phyloP scores from a whole-genome alignment of 2,329 filamentous ascomycete species.

The Ophiostoma tasmaniense region DNA sequence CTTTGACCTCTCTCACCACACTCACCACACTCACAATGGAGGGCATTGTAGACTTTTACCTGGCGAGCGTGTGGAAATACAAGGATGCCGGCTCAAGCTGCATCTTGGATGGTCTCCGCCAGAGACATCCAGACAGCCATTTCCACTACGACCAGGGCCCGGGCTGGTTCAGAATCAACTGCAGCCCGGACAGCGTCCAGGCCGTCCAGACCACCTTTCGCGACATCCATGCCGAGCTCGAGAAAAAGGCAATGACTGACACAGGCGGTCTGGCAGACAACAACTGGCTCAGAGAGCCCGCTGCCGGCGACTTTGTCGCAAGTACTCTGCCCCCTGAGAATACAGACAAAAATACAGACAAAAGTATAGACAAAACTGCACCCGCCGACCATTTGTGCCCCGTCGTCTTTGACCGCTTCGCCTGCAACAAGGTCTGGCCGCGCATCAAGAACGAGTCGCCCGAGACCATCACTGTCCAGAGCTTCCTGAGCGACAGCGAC shows the following conservation, averaged over 20 bases:
- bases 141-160: constrained; percentile 23
- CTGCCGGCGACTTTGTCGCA: neutral
- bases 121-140: constrained; percentile 19
- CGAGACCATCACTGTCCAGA: constrained; percentile 14
- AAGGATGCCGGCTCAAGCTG: constrained; percentile 20
- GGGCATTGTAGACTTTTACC: constrained; percentile 22
- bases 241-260: neutral
- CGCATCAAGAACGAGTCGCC: constrained; percentile 22
- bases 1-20: neutral
- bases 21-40: constrained; percentile 14
- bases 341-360: too few species aligned
- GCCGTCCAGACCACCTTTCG: constrained; percentile 19
- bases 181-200: constrained; percentile 13
- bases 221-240: constrained; percentile 15
- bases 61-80: constrained; percentile 25
- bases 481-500: constrained; percentile 18
- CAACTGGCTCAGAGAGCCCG: neutral
- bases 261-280: neutral
- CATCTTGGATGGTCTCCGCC: constrained; percentile 21
- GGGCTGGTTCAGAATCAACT: constrained; percentile 24
- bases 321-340: neutral
- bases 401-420: constrained; percentile 14
- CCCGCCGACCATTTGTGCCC: constrained; percentile 19
- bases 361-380: too few species aligned
- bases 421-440: constrained; percentile 21